Conservation (phyloP, 1,284 basidiomycete genomes). For the Puccinia horiana region DNA sequence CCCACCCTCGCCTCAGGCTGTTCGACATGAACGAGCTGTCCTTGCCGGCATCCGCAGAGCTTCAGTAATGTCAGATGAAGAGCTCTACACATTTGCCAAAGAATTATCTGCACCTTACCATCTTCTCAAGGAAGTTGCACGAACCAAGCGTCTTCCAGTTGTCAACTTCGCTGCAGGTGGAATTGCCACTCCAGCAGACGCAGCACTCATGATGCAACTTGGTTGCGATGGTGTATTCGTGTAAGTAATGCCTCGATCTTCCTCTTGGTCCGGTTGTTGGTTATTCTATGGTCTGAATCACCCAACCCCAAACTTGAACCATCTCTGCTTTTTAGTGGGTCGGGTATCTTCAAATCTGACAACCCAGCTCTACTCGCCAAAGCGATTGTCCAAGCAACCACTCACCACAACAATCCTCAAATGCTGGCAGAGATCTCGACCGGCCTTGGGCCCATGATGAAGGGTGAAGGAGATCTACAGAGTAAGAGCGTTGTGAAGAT, state of each 20-base stretch:
- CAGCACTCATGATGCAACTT: constrained; percentile 98
- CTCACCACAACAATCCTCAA: constrained; percentile 92
- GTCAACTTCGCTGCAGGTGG: constrained; percentile 74
- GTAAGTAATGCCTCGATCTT: constrained; percentile 65
- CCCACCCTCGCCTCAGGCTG: constrained; percentile 67
- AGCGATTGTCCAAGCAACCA: constrained; percentile 97
- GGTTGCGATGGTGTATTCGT: constrained; percentile 84
- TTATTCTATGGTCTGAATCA: constrained; percentile 48
- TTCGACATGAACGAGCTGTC: constrained; percentile 83
- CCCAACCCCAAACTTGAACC: background rate
- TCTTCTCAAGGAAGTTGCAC: constrained; percentile 91
- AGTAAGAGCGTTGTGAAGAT: constrained; percentile 31
- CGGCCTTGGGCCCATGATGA: constrained; percentile 12
- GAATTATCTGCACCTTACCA: constrained; percentile 95
- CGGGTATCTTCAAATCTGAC: constrained; percentile 89
- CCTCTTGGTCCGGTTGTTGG: background rate
- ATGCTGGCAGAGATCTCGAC: constrained; percentile 69
- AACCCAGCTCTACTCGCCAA: constrained; percentile 90
- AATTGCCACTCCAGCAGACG: constrained; percentile 94
- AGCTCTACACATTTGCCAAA: constrained; percentile 91
- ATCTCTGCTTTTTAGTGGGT: constrained; percentile 69
- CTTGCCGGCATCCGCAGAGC: constrained; percentile 81
- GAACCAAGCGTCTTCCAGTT: constrained; percentile 88
- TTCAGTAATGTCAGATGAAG: constrained; percentile 75
- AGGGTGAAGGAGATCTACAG: constrained; percentile 49